Conservation (phyloP, 768 basidiomycete species). For the Bullera alba region DNA sequence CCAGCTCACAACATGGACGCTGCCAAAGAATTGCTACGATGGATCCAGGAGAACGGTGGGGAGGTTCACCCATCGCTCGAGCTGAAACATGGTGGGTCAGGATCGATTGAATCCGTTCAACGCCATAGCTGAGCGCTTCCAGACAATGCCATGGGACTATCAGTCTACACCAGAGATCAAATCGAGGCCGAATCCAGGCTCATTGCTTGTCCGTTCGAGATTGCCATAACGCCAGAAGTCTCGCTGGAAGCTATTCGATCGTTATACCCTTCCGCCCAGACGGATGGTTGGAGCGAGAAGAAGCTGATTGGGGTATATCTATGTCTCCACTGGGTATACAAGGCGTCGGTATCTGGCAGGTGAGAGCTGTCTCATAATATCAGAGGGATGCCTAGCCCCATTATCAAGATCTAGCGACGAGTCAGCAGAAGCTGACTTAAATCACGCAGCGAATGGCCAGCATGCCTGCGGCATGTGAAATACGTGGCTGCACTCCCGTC, state of each 20-base stretch:
- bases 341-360: not conserved
- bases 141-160: constrained; percentile 32
- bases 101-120: not conserved
- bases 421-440: not conserved
- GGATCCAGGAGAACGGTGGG: constrained; percentile 2
- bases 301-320: constrained; percentile 40
- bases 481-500: constrained; percentile 67
- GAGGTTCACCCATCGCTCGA: constrained; percentile 2
- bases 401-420: not conserved
- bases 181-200: constrained; percentile 24
- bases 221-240: constrained; percentile 40
- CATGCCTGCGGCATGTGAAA: constrained; percentile 45
- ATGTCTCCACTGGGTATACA: constrained; percentile 31
- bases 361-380: not conserved
- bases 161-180: constrained; percentile 22
- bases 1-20: not conserved
- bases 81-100: constrained; percentile 1
- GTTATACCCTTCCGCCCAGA: constrained; percentile 4
- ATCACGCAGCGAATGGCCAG: constrained; percentile 3
- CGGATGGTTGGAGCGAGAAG: constrained; percentile 30
- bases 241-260: constrained; percentile 22
- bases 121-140: not conserved
- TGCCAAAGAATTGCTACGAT: not conserved
- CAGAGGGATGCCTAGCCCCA: not conserved
- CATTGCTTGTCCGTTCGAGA: constrained; percentile 43